These are phyloP conservation scores for Eutrema japonicum DNA, from an alignment of 345 rosid genomes.

Conservation along the genomic window DNA sequence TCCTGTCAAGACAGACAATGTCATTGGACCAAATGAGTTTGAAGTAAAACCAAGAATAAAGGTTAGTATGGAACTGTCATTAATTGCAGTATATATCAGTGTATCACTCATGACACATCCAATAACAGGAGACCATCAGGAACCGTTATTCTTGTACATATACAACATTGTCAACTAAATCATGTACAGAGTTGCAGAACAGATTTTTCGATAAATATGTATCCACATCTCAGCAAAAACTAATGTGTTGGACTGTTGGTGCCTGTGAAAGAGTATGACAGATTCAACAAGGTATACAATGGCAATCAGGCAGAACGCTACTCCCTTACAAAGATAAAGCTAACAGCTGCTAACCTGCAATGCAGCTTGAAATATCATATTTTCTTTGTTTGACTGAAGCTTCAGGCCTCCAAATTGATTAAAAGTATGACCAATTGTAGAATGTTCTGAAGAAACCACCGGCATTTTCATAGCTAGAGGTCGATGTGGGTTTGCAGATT, in stretches of 20 bases:
- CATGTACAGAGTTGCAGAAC: constrained; percentile 11
- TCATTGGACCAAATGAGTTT: constrained; percentile 25
- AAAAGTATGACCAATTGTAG: constrained; percentile 40
- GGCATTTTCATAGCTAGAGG: constrained; percentile 43
- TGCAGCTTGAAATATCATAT: constrained; percentile 61
- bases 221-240: constrained; percentile 1
- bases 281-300: background rate
- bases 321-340: background rate
- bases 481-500: constrained; percentile 39
- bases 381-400: constrained; percentile 60
- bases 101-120: constrained; percentile 3
- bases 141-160: constrained; percentile 5
- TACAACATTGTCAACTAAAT: constrained; percentile 19
- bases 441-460: constrained; percentile 38
- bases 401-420: constrained; percentile 48
- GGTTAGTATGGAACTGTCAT: constrained; percentile 1
- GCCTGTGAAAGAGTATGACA: background rate
- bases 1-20: constrained; percentile 58
- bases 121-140: constrained; percentile 4
- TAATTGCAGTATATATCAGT: background rate
- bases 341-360: constrained; percentile 65
- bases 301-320: no score
- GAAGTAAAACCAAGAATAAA: constrained; percentile 4
- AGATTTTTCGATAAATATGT: background rate
- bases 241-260: background rate